Evolutionary conservation across 2,329 filamentous ascomycete species (phyloP).

Genomic region (Talaromyces sp.): DNA sequence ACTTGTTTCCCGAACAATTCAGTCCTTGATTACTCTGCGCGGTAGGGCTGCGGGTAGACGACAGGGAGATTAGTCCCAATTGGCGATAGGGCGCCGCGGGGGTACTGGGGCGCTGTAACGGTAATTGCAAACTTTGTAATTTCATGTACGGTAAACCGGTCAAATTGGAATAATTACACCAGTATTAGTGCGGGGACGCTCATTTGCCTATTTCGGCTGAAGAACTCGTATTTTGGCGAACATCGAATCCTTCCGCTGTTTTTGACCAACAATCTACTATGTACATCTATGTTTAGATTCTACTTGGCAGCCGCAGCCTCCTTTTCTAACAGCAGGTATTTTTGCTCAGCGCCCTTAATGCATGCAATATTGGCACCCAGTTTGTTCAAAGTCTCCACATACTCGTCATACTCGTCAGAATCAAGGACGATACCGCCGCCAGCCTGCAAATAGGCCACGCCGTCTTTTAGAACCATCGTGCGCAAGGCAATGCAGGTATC

Average conservation of each 20-base stretch:
- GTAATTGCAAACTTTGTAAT: not conserved
- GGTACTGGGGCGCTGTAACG: not conserved
- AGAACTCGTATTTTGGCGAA: not conserved
- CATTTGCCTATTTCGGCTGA: not conserved
- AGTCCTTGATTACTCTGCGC: not conserved
- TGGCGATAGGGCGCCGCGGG: not conserved
- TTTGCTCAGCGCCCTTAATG: slow-evolving; percentile 78
- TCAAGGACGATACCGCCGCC: slow-evolving; percentile 91
- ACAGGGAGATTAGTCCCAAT: not conserved
- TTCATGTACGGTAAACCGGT: not conserved
- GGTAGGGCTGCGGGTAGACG: not conserved
- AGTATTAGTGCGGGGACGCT: not conserved
- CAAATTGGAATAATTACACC: not conserved
- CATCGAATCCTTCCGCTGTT: not conserved
- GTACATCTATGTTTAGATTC: not conserved
- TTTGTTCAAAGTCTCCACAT: slow-evolving; percentile 97
- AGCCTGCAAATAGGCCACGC: slow-evolving; percentile 84
- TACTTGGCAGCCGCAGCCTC: slow-evolving; percentile 22
- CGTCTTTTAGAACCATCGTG: slow-evolving; percentile 93
- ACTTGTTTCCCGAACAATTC: not conserved
- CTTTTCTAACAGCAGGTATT: slow-evolving; percentile 52
- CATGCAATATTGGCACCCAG: slow-evolving; percentile 84
- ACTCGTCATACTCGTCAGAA: slow-evolving; percentile 86
- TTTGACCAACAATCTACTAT: not conserved
- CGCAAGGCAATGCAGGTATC: slow-evolving; percentile 80